Conservation (phyloP, 192 early-diverging fungal genomes). For the Rhizoclosmatium sp. region DNA sequence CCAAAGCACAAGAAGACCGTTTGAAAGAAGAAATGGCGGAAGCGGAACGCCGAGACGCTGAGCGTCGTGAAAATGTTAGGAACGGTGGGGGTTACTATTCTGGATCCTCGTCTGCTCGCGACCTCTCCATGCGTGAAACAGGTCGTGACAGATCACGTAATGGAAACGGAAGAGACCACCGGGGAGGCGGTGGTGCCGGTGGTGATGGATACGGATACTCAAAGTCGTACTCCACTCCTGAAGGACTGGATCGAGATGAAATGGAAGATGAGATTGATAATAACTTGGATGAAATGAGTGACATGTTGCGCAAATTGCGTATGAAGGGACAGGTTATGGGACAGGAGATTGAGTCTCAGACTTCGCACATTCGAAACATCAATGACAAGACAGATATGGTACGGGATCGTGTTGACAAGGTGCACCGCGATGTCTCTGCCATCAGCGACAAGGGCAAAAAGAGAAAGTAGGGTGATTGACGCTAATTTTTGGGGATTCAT, state of each 20-base stretch:
- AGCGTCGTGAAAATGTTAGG: conserved; percentile 24
- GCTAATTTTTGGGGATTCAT: background rate
- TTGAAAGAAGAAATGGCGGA: conserved; percentile 36
- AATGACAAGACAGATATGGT: conserved; percentile 44
- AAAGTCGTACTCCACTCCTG: conserved; percentile 53
- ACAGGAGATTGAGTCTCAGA: conserved; percentile 54
- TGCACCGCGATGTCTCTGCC: conserved; percentile 22
- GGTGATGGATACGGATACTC: conserved; percentile 17
- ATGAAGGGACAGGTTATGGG: conserved; percentile 63
- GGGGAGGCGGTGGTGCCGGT: background rate
- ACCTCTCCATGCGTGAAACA: background rate
- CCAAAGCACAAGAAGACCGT: conserved; percentile 45
- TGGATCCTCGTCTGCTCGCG: conserved; percentile 17
- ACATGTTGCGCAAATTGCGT: conserved; percentile 50
- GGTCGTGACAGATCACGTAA: conserved; percentile 1
- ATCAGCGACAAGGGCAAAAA: background rate
- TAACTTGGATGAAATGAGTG: conserved; percentile 59
- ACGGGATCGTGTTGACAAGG: conserved; percentile 43
- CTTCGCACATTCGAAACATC: conserved; percentile 40
- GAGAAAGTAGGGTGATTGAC: background rate
- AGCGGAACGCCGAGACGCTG: conserved; percentile 3
- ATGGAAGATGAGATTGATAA: conserved; percentile 63
- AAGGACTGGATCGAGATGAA: conserved; percentile 54
- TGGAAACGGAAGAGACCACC: conserved; percentile 12
- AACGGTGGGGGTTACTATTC: conserved; percentile 38